A percentile compares a stretch with the other conserved stretches of the same genome.
Evolutionary conservation across 1,284 basidiomycete genomes (phyloP).

Genomic region (Ustilago cynodontis): DNA sequence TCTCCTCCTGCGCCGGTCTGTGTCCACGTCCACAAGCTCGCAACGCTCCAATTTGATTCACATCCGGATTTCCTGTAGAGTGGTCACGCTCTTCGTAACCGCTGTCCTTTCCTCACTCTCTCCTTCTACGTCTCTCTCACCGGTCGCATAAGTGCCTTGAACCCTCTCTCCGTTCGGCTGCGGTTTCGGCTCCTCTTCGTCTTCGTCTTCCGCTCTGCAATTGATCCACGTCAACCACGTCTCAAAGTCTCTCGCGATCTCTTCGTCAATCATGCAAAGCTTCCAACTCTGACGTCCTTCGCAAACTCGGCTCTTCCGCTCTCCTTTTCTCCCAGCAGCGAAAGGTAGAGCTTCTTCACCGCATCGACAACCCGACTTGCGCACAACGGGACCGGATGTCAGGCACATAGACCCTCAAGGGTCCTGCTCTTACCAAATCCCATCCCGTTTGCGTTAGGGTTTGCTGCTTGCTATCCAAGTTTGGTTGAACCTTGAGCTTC

Average conservation of each 20-base stretch:
- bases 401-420: constrained; percentile 13
- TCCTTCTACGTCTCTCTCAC: neutral
- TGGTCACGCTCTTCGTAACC: neutral
- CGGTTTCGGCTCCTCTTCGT: neutral
- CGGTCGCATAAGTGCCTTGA: neutral
- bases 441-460: neutral
- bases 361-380: neutral
- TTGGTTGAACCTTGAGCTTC: constrained; percentile 34
- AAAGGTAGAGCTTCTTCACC: too few species aligned
- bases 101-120: neutral
- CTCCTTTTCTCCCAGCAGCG: neutral
- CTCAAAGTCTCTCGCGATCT: constrained; percentile 8
- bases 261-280: constrained; percentile 1
- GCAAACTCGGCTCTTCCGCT: neutral
- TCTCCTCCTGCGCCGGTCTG: neutral
- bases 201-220: neutral
- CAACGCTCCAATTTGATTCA: neutral
- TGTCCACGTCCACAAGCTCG: neutral
- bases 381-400: constrained; percentile 7
- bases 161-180: neutral
- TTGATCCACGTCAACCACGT: neutral
- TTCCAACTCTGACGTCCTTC: neutral
- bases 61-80: constrained; percentile 2
- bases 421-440: neutral
- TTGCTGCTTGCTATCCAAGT: neutral